These are phyloP conservation scores for Phialocephala subalpina DNA, from an alignment of 2,329 filamentous ascomycete genomes.

Conservation along the genomic window DNA sequence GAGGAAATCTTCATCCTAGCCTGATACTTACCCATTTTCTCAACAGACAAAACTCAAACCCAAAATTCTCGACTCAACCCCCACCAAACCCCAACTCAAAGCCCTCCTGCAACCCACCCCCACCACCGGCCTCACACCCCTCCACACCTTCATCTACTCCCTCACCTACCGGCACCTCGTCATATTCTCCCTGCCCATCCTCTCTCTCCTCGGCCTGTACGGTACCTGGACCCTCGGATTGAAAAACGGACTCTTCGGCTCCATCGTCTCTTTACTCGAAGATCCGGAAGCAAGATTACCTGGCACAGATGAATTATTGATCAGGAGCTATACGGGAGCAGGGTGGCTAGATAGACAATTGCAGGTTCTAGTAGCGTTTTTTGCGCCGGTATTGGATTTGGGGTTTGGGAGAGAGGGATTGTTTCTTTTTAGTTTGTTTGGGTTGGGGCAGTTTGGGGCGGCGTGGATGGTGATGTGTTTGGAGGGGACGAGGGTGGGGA, in stretches of 20 bases:
- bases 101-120: background rate
- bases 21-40: background rate
- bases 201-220: constrained; percentile 31
- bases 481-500: constrained; percentile 54
- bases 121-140: constrained; percentile 12
- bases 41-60: background rate
- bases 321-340: constrained; percentile 37
- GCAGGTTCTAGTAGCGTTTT: constrained; percentile 37
- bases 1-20: background rate
- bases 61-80: background rate
- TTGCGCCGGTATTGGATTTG: constrained; percentile 32
- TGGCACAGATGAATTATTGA: constrained; percentile 25
- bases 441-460: constrained; percentile 40
- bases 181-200: constrained; percentile 32
- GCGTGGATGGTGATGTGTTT: constrained; percentile 47
- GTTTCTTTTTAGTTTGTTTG: constrained; percentile 34
- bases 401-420: constrained; percentile 29
- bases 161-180: constrained; percentile 27
- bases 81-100: background rate
- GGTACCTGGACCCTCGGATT: constrained; percentile 28
- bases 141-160: constrained; percentile 5
- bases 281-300: constrained; percentile 31
- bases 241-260: constrained; percentile 35
- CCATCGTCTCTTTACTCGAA: constrained; percentile 22
- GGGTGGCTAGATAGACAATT: constrained; percentile 36